phyloP scores from a whole-genome alignment of 2,329 filamentous ascomycete genomes.

The Ophiostoma fasciatum region DNA sequence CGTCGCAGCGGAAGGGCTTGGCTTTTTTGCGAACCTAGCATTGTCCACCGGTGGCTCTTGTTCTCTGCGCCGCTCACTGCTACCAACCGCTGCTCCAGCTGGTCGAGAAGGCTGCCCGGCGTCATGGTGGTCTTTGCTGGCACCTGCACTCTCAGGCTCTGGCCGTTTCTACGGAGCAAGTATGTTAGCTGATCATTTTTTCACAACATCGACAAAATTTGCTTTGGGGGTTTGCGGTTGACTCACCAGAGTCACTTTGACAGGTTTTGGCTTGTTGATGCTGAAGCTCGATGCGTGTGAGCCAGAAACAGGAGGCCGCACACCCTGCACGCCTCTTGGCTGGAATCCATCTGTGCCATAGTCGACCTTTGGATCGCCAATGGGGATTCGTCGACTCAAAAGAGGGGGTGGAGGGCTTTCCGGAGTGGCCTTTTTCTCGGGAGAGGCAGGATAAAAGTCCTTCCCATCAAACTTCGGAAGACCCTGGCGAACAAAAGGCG shows the following conservation, averaged over 20 bases:
- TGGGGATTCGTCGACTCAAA: not conserved
- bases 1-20: not conserved
- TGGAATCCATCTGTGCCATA: not conserved
- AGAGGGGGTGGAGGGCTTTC: not conserved
- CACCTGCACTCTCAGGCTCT: not conserved
- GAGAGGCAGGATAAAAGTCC: slow-evolving; percentile 46
- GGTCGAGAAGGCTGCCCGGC: not conserved
- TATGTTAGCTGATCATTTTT: too few relatives aligned
- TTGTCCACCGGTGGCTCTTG: not conserved
- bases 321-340: not conserved
- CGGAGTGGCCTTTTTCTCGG: slow-evolving; percentile 12
- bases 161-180: slow-evolving; percentile 7
- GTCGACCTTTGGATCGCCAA: slow-evolving; percentile 1
- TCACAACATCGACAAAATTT: too few relatives aligned
- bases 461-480: slow-evolving; percentile 51
- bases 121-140: not conserved
- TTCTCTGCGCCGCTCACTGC: not conserved
- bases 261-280: slow-evolving; percentile 3
- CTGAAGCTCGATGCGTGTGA: slow-evolving; percentile 1
- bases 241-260: slow-evolving; percentile 12
- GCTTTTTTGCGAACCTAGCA: too few relatives aligned
- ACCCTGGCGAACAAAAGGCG: slow-evolving; percentile 32
- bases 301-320: not conserved
- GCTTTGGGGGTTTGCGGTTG: too few relatives aligned
- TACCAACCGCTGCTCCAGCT: not conserved